These are phyloP conservation scores for Cystobasidiaceae sp. DNA, from an alignment of 1,284 basidiomycete species.

Conservation along the genomic window DNA sequence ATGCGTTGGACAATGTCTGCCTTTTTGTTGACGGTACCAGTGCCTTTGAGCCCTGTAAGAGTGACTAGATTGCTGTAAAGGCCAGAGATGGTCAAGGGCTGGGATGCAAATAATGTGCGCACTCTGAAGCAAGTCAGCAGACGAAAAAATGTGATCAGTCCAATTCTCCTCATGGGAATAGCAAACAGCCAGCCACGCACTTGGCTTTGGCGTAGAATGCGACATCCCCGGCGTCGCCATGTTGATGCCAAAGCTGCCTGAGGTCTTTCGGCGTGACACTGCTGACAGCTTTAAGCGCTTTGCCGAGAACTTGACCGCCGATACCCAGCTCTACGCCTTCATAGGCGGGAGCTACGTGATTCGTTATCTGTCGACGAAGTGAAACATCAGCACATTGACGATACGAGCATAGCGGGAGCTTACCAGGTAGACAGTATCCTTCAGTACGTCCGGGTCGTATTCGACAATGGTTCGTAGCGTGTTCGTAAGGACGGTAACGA, in stretches of 20 bases:
- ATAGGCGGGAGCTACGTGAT: constrained; percentile 65
- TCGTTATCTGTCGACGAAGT: constrained; percentile 53
- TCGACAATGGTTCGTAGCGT: constrained; percentile 63
- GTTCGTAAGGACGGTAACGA: constrained; percentile 76
- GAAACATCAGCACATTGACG: background rate
- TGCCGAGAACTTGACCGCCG: constrained; percentile 62
- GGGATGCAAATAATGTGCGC: constrained; percentile 40
- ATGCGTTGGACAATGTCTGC: constrained; percentile 74
- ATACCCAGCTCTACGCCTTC: constrained; percentile 49
- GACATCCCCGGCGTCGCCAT: constrained; percentile 58
- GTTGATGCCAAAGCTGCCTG: constrained; percentile 53
- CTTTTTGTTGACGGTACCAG: constrained; percentile 68
- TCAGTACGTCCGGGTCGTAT: constrained; percentile 64
- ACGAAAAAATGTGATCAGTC: background rate
- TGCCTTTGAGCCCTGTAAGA: constrained; percentile 59
- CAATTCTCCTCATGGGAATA: background rate
- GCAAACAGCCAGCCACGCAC: background rate
- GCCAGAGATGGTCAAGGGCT: constrained; percentile 36
- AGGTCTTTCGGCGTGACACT: constrained; percentile 66
- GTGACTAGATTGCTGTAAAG: constrained; percentile 32
- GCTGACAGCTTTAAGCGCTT: constrained; percentile 74
- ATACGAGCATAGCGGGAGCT: background rate
- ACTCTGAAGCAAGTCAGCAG: background rate
- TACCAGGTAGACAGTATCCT: constrained; percentile 79
- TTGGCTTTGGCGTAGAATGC: constrained; percentile 67